Evolutionary conservation across 2,329 filamentous ascomycete genomes (phyloP), one percentile per base, ranked within the genome.

Genomic region (Zalaria sp.): DNA sequence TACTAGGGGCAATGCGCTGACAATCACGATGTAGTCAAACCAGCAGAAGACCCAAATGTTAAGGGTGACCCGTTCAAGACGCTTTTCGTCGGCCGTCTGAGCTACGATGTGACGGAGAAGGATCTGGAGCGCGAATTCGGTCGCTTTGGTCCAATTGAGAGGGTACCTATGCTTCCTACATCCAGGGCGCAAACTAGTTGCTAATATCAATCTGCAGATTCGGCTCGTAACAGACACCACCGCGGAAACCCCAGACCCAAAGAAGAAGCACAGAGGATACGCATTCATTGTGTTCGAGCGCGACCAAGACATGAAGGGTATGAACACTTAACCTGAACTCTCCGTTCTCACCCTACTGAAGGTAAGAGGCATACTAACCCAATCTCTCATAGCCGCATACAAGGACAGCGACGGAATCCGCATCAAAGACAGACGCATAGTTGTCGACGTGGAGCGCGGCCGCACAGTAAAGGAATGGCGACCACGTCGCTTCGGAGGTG

Each of bases 281-380:
- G 91, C 86, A 47, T 98, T 98, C 59, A 82, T 98, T 52, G 85
- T 96, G 42, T 98, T 89, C 59, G 89, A 96, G 65, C 81, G 85
- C 61, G 91, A 96, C 66, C 88, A 89, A 65, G 91, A 96, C 61
- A 95, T 96, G 88, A 93, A 93, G 86, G 87, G 88, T 95, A 93
- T 39, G 44, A 28, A 7, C 29, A 11, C 34, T 35, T 57, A 50
- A 56, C 52, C 51, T 53, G 53, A 11, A 27, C n/a, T 38, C 53
- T 53, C 57, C 56, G 53, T 57, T 51, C 58, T 51, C 51, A 47
- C 50, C 45, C 45, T 46, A 39, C 39, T 28, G 18, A 18, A 38
- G 43, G 42, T 32, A 32, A 32, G 29, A 32, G 29, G 7, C 7
- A 7, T 7, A 32, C 29, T 32, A 32, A 32, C 29, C 29, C 7